A percentile compares a stretch with the other conserved stretches of the same genome.
Conservation (phyloP, 2,329 filamentous ascomycete species). For the Claviceps citrina region DNA sequence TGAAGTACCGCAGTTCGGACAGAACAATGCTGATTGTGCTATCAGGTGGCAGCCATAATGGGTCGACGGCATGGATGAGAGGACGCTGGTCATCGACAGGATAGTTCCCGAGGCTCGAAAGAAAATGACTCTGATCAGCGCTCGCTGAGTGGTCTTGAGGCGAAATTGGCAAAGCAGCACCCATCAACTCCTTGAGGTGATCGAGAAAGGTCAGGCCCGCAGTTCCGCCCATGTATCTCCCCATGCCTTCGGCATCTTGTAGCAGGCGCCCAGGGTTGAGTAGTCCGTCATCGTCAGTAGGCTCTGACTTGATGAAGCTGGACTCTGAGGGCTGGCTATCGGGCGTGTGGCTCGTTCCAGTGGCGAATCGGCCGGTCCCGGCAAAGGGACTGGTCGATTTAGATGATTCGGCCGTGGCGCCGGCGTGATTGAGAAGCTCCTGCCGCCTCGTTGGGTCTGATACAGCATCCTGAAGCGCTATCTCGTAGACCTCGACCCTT, state of each 20-base stretch:
- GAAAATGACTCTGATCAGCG: constrained; percentile 15
- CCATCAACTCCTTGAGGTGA: constrained; percentile 32
- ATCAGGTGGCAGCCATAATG: constrained; percentile 23
- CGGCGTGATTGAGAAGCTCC: constrained; percentile 17
- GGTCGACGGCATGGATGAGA: constrained; percentile 23
- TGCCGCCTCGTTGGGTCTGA: constrained; percentile 21
- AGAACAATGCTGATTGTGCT: constrained; percentile 24
- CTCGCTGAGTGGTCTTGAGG: constrained; percentile 1
- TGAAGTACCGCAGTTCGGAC: constrained; percentile 24
- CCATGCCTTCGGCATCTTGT: constrained; percentile 27
- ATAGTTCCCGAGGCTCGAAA: constrained; percentile 28
- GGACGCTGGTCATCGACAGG: constrained; percentile 32
- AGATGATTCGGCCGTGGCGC: constrained; percentile 11
- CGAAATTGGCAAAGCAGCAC: constrained; percentile 7
- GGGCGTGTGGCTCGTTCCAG: neutral
- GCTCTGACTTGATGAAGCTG: constrained; percentile 7
- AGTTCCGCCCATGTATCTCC: constrained; percentile 33
- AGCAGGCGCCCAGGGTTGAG: constrained; percentile 26
- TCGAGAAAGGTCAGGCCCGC: constrained; percentile 36
- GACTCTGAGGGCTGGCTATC: constrained; percentile 2
- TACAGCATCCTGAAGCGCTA: constrained; percentile 21
- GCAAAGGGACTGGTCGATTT: constrained; percentile 10
- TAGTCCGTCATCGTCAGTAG: constrained; percentile 11
- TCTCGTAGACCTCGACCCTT: constrained; percentile 26
- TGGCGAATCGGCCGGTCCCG: neutral